These are phyloP conservation scores for Hapsidospora chrysogenum DNA, from an alignment of 495 filamentous ascomycete genomes.

Conservation along the genomic window DNA sequence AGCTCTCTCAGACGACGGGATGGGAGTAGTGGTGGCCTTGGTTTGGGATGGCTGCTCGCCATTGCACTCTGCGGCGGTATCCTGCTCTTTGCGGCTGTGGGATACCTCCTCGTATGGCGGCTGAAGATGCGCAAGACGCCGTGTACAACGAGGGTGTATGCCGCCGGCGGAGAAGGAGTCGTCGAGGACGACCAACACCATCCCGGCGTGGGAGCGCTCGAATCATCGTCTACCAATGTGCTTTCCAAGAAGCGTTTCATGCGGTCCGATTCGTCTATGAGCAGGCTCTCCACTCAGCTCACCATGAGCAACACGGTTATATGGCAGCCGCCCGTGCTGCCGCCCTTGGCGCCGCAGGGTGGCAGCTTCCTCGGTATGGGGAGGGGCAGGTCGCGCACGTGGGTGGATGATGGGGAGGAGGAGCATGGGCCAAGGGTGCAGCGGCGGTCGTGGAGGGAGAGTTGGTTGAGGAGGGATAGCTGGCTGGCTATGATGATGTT, in stretches of 20 bases:
- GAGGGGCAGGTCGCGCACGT: slow-evolving; percentile 1
- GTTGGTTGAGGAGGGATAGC: not conserved
- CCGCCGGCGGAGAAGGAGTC: not conserved
- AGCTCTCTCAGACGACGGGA: no score
- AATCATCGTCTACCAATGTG: not conserved
- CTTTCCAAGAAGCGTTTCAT: not conserved
- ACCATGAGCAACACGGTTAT: not conserved
- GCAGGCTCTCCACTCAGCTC: not conserved
- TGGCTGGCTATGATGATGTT: not conserved
- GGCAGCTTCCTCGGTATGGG: not conserved
- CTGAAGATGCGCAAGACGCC: not conserved
- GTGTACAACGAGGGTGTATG: not conserved
- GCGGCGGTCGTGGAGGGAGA: not conserved
- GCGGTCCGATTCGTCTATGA: not conserved
- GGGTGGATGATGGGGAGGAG: slow-evolving; percentile 1
- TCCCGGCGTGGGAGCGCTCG: not conserved
- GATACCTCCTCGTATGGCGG: slow-evolving; percentile 1
- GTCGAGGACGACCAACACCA: not conserved
- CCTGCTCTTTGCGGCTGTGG: slow-evolving; percentile 1
- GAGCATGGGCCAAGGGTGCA: not conserved
- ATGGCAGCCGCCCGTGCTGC: not conserved
- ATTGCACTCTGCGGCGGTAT: slow-evolving; percentile 2
- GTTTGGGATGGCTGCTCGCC: slow-evolving; percentile 2
- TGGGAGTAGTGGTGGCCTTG: not conserved
- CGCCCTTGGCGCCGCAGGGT: not conserved